These are phyloP conservation scores for Boletus huronensis DNA, from an alignment of 768 basidiomycete genomes.

Conservation along the genomic window DNA sequence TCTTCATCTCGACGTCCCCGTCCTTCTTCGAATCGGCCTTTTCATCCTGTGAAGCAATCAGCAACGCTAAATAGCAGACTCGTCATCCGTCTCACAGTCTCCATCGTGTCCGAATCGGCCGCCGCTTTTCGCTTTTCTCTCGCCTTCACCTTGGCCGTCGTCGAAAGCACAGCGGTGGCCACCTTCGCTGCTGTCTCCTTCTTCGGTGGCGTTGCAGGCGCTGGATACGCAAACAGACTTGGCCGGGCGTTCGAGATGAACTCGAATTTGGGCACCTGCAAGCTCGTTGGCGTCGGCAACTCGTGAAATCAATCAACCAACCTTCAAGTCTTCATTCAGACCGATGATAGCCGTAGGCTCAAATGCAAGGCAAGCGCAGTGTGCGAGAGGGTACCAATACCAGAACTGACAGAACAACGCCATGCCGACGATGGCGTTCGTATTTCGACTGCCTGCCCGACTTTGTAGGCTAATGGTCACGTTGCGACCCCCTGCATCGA, in stretches of 20 bases:
- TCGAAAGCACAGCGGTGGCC: conserved; percentile 92
- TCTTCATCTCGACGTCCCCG: conserved; percentile 78
- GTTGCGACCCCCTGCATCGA: conserved; percentile 96
- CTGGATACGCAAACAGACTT: conserved; percentile 89
- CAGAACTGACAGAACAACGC: conserved; percentile 98
- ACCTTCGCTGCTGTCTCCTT: conserved; percentile 92
- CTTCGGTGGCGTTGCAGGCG: conserved; percentile 81
- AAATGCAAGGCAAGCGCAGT: conserved; percentile 89
- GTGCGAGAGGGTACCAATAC: conserved; percentile 99
- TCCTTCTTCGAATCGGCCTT: conserved; percentile 53
- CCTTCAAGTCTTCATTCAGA: conserved; percentile 80
- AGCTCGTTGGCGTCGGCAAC: conserved; percentile 1
- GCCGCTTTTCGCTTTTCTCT: conserved; percentile 90
- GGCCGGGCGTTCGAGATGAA: conserved; percentile 88
- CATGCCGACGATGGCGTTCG: conserved; percentile 96
- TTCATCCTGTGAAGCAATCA: conserved; percentile 45
- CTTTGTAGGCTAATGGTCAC: conserved; percentile 93
- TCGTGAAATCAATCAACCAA: conserved; percentile 30
- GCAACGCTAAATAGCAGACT: neutral
- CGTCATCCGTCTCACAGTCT: conserved; percentile 52
- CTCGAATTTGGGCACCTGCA: conserved; percentile 90
- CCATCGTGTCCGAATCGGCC: conserved; percentile 78
- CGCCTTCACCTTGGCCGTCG: conserved; percentile 95
- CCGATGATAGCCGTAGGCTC: conserved; percentile 96
- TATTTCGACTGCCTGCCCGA: conserved; percentile 88